Conservation (phyloP, 192 early-diverging fungal genomes). For the Coemansia biformis region DNA sequence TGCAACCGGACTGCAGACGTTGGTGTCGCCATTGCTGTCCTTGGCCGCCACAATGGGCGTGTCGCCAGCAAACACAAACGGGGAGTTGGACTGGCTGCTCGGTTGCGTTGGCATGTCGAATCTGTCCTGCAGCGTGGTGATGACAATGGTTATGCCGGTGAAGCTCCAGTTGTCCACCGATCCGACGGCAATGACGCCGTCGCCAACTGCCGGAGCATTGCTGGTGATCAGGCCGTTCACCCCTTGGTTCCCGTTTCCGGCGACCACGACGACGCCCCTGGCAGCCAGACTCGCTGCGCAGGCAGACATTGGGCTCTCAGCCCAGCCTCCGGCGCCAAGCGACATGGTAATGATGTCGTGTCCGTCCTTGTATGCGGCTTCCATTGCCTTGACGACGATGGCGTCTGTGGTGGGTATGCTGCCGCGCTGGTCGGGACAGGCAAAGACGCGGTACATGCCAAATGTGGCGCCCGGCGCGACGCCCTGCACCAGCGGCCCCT, state of each 20-base stretch:
- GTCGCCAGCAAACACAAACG: constrained; percentile 14
- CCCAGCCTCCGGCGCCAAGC: constrained; percentile 57
- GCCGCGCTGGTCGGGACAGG: constrained; percentile 1
- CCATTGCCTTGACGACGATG: constrained; percentile 57
- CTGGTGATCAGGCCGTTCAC: constrained; percentile 52
- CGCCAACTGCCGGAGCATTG: constrained; percentile 45
- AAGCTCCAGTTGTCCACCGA: constrained; percentile 47
- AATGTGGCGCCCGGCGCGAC: constrained; percentile 61
- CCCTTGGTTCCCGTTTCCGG: constrained; percentile 71
- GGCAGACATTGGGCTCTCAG: constrained; percentile 46
- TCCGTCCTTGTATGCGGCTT: constrained; percentile 42
- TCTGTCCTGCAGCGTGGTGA: not conserved
- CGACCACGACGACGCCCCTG: constrained; percentile 55
- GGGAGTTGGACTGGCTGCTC: no score
- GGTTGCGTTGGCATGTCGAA: not conserved
- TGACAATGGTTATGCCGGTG: constrained; percentile 7
- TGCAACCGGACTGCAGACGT: not conserved
- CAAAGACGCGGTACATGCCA: constrained; percentile 42
- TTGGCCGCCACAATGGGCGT: constrained; percentile 12
- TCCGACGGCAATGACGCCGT: constrained; percentile 55
- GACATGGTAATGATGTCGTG: constrained; percentile 60
- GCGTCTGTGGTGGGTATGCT: constrained; percentile 40
- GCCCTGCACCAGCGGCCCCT: constrained; percentile 48
- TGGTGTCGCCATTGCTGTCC: not conserved
- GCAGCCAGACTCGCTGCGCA: constrained; percentile 42